These are phyloP conservation scores for Lodderomyces parapsilosis DNA, from an alignment of 1,139 yeast species.

Conservation along the genomic window DNA sequence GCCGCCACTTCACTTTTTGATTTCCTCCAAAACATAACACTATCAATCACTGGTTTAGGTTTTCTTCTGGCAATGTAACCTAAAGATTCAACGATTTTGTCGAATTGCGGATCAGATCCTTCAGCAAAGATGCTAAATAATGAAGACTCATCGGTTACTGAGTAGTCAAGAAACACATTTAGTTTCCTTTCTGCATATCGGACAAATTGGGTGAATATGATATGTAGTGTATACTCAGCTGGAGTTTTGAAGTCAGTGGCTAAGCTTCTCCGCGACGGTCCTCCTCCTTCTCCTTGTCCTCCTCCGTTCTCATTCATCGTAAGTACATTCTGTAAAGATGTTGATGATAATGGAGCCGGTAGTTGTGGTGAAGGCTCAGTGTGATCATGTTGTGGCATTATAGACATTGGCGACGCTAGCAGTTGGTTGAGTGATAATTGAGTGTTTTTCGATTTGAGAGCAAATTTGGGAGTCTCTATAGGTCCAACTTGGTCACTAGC, in stretches of 20 bases:
- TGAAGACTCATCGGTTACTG: conserved; percentile 75
- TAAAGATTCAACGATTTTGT: conserved; percentile 76
- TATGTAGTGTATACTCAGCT: conserved; percentile 91
- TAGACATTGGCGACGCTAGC: conserved; percentile 24
- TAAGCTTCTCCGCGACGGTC: conserved; percentile 39
- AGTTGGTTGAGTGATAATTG: conserved; percentile 13
- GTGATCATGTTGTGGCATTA: conserved; percentile 17
- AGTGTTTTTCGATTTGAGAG: conserved; percentile 4
- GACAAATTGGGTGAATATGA: conserved; percentile 91
- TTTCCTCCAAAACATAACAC: conserved; percentile 98
- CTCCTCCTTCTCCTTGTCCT: too few species aligned
- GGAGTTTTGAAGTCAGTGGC: conserved; percentile 76
- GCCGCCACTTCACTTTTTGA: conserved; percentile 82
- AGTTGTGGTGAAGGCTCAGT: conserved; percentile 34
- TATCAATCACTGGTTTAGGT: conserved; percentile 95
- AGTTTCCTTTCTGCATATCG: conserved; percentile 88
- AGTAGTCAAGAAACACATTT: conserved; percentile 67
- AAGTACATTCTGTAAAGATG: conserved; percentile 23
- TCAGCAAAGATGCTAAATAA: conserved; percentile 79
- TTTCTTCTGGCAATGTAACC: conserved; percentile 89
- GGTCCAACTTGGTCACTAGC: conserved; percentile 10
- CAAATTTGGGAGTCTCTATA: conserved; percentile 5
- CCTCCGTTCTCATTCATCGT: conserved; percentile 17
- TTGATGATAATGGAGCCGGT: conserved; percentile 29
- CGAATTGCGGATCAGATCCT: conserved; percentile 85